Evolutionary conservation across 2,329 filamentous ascomycete species (phyloP).

Genomic region (Pestalotiopsis sp.): DNA sequence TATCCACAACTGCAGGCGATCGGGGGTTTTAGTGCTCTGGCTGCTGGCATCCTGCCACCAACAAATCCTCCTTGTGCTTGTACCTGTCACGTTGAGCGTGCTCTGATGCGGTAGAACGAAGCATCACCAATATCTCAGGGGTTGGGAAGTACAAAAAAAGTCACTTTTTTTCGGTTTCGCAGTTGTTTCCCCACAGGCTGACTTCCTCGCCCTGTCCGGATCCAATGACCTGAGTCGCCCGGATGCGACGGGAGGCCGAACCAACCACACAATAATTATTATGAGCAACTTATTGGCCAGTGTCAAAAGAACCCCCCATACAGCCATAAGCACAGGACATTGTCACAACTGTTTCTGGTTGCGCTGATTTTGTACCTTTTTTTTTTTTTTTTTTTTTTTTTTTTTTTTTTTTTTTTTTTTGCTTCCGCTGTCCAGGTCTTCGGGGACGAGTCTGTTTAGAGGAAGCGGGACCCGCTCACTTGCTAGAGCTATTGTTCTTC

Average conservation of each 20-base stretch:
- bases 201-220: background rate
- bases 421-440: too few species aligned
- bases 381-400: too few species aligned
- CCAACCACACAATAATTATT: conserved; percentile 8
- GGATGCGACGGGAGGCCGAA: conserved; percentile 14
- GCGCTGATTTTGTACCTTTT: background rate
- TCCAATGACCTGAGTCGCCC: conserved; percentile 1
- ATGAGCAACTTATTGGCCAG: conserved; percentile 3
- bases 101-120: background rate
- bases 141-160: background rate
- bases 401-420: background rate
- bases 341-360: background rate
- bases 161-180: background rate
- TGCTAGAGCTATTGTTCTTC: background rate
- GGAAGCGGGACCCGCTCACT: background rate
- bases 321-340: background rate
- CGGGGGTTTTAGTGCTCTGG: background rate
- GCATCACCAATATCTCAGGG: conserved; percentile 2
- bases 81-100: background rate
- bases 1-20: conserved; percentile 1
- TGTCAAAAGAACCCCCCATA: background rate
- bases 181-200: background rate
- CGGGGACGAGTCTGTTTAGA: background rate
- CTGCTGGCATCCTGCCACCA: background rate
- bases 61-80: background rate